phyloP scores from a whole-genome alignment of 2,329 filamentous ascomycete genomes.

The Epichloe elymi region DNA sequence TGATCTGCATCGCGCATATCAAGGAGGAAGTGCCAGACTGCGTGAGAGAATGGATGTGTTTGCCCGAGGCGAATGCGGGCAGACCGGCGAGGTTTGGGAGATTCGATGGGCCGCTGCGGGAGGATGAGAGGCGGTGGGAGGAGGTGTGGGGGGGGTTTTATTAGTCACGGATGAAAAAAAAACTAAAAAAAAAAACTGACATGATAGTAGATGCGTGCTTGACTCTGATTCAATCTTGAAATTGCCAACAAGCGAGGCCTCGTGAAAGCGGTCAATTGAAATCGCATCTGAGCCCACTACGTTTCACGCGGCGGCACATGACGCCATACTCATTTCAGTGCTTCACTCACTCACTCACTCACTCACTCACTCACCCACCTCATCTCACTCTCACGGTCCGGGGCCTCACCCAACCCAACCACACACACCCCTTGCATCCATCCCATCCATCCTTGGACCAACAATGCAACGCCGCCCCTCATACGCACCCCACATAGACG shows the following conservation, averaged over 20 bases:
- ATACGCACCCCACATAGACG: constrained; percentile 12
- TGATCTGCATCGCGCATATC: constrained; percentile 87
- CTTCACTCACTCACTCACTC: too few species aligned
- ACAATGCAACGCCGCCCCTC: background rate
- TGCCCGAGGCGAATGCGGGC: constrained; percentile 62
- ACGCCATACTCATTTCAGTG: background rate
- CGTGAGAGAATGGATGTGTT: constrained; percentile 71
- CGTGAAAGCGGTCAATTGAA: background rate
- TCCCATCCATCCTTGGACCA: background rate
- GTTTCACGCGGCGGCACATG: background rate
- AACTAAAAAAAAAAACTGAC: too few species aligned
- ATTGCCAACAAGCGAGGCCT: too few species aligned
- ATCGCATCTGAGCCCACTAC: background rate
- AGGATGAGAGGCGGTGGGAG: constrained; percentile 45
- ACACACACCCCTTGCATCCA: background rate
- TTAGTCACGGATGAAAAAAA: background rate
- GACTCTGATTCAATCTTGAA: too few species aligned
- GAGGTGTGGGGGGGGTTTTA: constrained; percentile 48
- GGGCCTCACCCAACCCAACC: background rate
- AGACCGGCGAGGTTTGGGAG: constrained; percentile 49
- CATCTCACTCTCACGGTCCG: background rate
- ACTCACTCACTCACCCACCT: background rate
- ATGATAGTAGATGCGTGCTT: too few species aligned
- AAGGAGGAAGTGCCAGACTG: constrained; percentile 80
- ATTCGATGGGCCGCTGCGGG: constrained; percentile 46